Conservation (phyloP, 106 monocot species). For the Iris macrosiphon region DNA sequence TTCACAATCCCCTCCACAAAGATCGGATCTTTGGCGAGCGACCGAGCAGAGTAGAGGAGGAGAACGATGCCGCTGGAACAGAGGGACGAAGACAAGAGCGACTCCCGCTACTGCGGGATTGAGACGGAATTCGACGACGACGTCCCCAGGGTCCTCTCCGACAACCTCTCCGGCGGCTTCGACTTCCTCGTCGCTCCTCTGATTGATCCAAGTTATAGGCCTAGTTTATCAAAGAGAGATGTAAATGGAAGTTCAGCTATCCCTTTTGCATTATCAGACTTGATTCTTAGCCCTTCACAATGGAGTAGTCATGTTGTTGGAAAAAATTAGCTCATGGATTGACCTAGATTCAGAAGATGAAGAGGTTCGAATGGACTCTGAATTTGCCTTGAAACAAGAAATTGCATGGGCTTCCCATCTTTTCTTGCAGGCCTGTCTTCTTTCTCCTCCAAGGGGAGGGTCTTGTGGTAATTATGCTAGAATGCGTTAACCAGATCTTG, state of each 20-base stretch:
- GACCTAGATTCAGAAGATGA: constrained; percentile 83
- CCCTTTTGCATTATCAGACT: constrained; percentile 11
- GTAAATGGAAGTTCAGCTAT: constrained; percentile 1
- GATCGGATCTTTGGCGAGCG: too few species aligned
- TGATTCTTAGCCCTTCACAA: constrained; percentile 10
- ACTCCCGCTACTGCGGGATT: constrained; percentile 89
- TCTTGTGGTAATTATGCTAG: constrained; percentile 80
- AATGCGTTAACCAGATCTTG: constrained; percentile 78
- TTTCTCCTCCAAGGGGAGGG: constrained; percentile 52
- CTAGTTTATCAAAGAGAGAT: constrained; percentile 1
- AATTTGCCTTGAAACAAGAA: constrained; percentile 67
- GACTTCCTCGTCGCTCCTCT: constrained; percentile 83
- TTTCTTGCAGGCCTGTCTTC: constrained; percentile 85
- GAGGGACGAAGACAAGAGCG: constrained; percentile 80
- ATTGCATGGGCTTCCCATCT: constrained; percentile 90
- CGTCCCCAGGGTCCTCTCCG: constrained; percentile 52
- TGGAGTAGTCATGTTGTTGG: constrained; percentile 19
- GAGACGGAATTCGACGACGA: constrained; percentile 75
- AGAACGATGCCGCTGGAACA: constrained; percentile 98
- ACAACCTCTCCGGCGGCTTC: constrained; percentile 60
- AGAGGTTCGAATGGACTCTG: constrained; percentile 49
- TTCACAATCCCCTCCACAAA: too few species aligned
- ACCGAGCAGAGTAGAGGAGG: too few species aligned
- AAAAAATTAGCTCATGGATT: constrained; percentile 82
- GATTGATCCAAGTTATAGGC: constrained; percentile 24